Evolutionary conservation across 768 basidiomycete genomes (phyloP).

Genomic region (Serpula lacrymans): DNA sequence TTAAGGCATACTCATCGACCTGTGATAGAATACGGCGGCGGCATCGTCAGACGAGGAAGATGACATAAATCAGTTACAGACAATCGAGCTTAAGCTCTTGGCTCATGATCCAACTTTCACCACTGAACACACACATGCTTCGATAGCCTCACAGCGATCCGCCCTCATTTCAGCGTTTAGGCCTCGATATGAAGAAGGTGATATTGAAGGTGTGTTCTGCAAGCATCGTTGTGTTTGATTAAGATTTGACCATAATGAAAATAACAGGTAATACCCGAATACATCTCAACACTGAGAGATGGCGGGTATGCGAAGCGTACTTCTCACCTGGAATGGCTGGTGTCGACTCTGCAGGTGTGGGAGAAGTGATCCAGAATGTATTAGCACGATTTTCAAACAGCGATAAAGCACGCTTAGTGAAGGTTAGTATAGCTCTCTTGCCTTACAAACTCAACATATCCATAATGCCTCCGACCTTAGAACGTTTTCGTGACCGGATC

Average conservation of each 20-base stretch:
- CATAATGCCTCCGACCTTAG: slow-evolving; percentile 47
- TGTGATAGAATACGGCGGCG: slow-evolving; percentile 57
- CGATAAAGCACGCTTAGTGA: slow-evolving; percentile 71
- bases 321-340: slow-evolving; percentile 95
- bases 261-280: slow-evolving; percentile 63
- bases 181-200: slow-evolving; percentile 73
- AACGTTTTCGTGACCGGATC: slow-evolving; percentile 90
- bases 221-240: background rate
- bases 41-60: slow-evolving; percentile 90
- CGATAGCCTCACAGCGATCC: slow-evolving; percentile 71
- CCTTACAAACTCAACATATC: background rate
- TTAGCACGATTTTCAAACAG: slow-evolving; percentile 64
- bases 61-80: slow-evolving; percentile 64
- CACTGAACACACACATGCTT: slow-evolving; percentile 74
- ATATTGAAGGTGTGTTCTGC: slow-evolving; percentile 54
- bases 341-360: slow-evolving; percentile 88
- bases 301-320: slow-evolving; percentile 88
- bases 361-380: slow-evolving; percentile 87
- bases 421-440: slow-evolving; percentile 43
- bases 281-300: slow-evolving; percentile 87
- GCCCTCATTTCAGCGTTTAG: slow-evolving; percentile 85
- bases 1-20: background rate
- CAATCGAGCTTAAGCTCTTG: slow-evolving; percentile 79
- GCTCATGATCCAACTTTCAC: slow-evolving; percentile 85
- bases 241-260: background rate